Base-by-base conservation (phyloP, 2,329 filamentous ascomycete genomes). In the Aspergillus quadricinctus region DNA sequence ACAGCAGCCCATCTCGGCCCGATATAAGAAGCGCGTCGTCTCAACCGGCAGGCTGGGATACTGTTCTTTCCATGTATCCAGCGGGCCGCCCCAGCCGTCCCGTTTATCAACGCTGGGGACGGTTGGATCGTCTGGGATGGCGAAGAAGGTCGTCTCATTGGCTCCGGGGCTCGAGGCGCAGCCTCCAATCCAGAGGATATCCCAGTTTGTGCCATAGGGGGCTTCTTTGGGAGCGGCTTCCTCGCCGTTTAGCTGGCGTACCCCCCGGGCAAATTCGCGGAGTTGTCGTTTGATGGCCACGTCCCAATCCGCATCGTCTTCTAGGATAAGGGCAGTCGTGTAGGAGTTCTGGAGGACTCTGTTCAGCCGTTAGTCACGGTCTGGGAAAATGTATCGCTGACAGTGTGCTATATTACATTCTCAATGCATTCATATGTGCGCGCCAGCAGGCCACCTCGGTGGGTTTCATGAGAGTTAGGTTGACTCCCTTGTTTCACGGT, bases 261-360 rank as follows among this genome's bases (percentile, higher is more conserved):
- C 61, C 0, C 65, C 68, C 40, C 65, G 57, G 3, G 72, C 72
- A 28, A 73, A 73, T 43, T 69, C 69, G 11, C 70, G 70, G 21
- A 84, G 73, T 61, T 85, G 82, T 0, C 67, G 51, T 35, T 79
- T 79, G 21, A 84, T 65, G 0, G 75, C 70, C 10, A 83, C 67
- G 55, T 84, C 82, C 82, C 82, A 85, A 67, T 85, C 82, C 21
- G 77, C 75, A 56, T 84, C 82, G 61, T 84, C 82, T 62, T 84
- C 82, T 25, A 84, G 65, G 29, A 84, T 79, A 2, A 84, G 68
- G 0, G 79, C 81, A 1, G 77, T 79, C 1, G 72, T 69, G 2
- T 81, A 61, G 46, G 77, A 75, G 10, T 75, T 66, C 17, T 76
- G 69, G 11, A 83, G 72, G 10, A 83, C 69, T 21, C 72, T 73